Base-by-base conservation (phyloP, 1,284 basidiomycete genomes). In the Ustilago esculenta region DNA sequence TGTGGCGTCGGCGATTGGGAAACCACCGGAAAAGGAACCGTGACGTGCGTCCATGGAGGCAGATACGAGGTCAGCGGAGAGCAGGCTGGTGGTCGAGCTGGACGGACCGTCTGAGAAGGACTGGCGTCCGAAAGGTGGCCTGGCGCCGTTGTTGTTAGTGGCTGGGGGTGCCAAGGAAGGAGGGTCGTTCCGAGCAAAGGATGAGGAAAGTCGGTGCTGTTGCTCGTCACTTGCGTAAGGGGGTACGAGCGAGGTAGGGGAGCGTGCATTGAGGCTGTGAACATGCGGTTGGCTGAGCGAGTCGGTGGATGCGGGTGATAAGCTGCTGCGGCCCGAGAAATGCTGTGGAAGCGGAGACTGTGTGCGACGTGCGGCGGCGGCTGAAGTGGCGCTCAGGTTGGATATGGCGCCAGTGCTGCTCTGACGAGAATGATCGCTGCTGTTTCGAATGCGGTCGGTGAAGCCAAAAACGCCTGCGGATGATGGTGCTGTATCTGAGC, bases 101-200 rank as follows among this genome's bases (percentile, higher is more conserved):
- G 64, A 36, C 4, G 64, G 59, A 6, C 64, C 70, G 29, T 75
- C 72, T 4, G 72, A 75, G 24, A 69, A 55, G 4, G 65, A 69
- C 15, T 69, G 70, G n/a, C 70, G 72, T 15, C 53, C 54, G 20
- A 72, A 66, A 5, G 69, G 34, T 6, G 72, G 72, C 24, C 72
- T 39, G 9, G 36, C 17, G 6, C 49, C 53, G 25, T 30, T 34
- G 36, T 25, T 39, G 20, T 44, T 30, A 23, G 21, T 29, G 15
- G 42, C 41, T 3, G 50, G 55, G 21, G 48, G 42, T 10, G 33
- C 21, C 7, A 46, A 23, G 2, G 43, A 51, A 8, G 48, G 43
- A 4, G 52, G 33, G 23, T 56, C 34, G 18, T 11, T 41, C 18
- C 35, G 53, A 10, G 36, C 47, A n/a, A 36, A 50, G 17, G 49